Percentiles rank a stretch among this genome's conserved stretches.
Evolutionary conservation across 148 eudicot species (phyloP).

Genomic region (Agrostemma githago): DNA sequence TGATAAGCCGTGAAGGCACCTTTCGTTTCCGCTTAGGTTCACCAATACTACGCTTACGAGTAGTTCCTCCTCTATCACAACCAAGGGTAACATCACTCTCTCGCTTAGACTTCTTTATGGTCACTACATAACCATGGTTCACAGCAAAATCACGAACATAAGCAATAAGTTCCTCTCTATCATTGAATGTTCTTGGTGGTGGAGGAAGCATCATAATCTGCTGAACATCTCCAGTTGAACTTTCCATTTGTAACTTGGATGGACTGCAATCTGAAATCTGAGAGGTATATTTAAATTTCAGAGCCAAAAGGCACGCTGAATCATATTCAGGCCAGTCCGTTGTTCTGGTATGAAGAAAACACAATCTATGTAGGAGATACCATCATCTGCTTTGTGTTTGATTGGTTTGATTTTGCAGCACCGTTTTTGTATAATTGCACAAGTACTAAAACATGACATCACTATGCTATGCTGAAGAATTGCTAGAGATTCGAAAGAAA

Average conservation of each 20-base stretch:
- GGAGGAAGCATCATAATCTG: conserved; percentile 38
- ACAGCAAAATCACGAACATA: conserved; percentile 51
- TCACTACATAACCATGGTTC: conserved; percentile 50
- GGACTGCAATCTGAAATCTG: conserved; percentile 4
- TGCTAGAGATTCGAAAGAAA: not conserved
- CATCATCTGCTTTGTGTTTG: not conserved
- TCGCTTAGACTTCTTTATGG: conserved; percentile 40
- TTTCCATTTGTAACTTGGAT: conserved; percentile 27
- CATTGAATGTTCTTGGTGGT: conserved; percentile 36
- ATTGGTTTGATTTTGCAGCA: not conserved
- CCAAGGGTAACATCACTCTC: conserved; percentile 43
- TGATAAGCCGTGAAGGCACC: conserved; percentile 38
- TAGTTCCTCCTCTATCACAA: conserved; percentile 54
- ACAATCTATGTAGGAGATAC: not conserved
- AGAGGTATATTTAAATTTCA: not conserved
- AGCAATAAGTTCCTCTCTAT: conserved; percentile 46
- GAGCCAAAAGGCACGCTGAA: not conserved
- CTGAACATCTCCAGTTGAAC: conserved; percentile 6
- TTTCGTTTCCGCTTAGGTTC: conserved; percentile 43
- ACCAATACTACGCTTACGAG: conserved; percentile 39
- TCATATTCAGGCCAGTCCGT: not conserved
- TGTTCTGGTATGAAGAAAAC: not conserved
- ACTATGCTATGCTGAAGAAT: not conserved
- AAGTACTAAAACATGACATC: not conserved
- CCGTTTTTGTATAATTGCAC: not conserved